A percentile compares a stretch with the other conserved stretches of the same genome.
Conservation (phyloP, 129 eudicot species). For the Glebionis coronaria region DNA sequence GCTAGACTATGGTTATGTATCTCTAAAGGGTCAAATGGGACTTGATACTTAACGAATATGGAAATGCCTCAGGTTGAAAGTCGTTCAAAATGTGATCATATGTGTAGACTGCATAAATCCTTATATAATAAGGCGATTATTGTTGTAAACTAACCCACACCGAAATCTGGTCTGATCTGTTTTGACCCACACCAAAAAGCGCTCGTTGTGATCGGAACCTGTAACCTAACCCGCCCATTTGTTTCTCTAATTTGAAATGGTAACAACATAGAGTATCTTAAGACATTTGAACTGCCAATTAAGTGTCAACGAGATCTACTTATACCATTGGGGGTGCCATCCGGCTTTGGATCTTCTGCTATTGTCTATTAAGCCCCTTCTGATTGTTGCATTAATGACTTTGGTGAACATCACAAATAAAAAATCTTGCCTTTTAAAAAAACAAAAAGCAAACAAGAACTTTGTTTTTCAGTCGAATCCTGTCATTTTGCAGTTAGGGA, state of each 20-base stretch:
- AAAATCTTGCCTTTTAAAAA: background rate
- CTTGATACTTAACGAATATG: no score
- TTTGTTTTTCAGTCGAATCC: background rate
- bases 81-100: no score
- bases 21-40: no score
- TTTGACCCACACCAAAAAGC: no score
- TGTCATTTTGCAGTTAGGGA: background rate
- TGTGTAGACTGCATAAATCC: no score
- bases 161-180: no score
- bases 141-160: background rate
- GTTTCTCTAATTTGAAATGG: background rate
- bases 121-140: no score
- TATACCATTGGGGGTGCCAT: slow-evolving; percentile 1
- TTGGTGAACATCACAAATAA: slow-evolving; percentile 7
- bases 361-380: background rate
- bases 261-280: background rate
- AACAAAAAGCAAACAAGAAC: background rate
- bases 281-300: background rate
- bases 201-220: no score
- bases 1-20: no score
- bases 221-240: no score
- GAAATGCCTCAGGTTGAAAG: no score
- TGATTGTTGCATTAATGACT: background rate
- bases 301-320: background rate
- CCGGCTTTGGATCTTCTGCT: background rate